These are phyloP conservation scores for Tetraselmis striata DNA, from an alignment of 139 green algal species.

Conservation along the genomic window DNA sequence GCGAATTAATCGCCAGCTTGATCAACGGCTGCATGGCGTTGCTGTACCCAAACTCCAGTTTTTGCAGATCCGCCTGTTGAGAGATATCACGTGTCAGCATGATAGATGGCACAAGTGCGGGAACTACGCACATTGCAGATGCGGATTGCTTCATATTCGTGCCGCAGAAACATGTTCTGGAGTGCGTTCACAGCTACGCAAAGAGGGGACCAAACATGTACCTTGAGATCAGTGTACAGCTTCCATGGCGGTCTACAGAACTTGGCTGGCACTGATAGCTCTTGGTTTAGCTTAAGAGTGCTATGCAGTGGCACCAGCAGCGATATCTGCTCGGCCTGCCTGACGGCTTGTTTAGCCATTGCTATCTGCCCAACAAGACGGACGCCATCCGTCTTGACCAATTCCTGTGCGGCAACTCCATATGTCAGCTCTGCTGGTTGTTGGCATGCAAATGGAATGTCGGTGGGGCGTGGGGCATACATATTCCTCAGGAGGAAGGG, in stretches of 20 bases:
- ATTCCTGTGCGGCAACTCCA: neutral
- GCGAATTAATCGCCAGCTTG: neutral
- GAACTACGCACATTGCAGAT: neutral
- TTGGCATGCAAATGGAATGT: neutral
- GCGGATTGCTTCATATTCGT: no score
- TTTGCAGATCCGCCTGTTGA: neutral
- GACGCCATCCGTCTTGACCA: neutral
- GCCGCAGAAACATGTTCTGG: no score
- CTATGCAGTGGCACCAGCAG: neutral
- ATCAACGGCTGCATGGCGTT: neutral
- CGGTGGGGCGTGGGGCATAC: neutral
- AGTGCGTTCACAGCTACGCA: no score
- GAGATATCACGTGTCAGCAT: neutral
- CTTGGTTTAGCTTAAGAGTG: neutral
- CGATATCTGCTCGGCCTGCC: neutral
- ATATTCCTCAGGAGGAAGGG: no score
- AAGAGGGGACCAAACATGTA: no score
- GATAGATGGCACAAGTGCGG: neutral
- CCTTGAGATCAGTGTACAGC: neutral
- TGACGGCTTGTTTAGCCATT: neutral
- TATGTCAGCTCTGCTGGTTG: neutral
- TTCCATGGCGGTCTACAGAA: neutral
- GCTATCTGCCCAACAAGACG: neutral
- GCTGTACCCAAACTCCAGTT: neutral
- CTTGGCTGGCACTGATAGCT: neutral